Evolutionary conservation across 495 filamentous ascomycete genomes (phyloP).

Genomic region (Entonaema liquescens): DNA sequence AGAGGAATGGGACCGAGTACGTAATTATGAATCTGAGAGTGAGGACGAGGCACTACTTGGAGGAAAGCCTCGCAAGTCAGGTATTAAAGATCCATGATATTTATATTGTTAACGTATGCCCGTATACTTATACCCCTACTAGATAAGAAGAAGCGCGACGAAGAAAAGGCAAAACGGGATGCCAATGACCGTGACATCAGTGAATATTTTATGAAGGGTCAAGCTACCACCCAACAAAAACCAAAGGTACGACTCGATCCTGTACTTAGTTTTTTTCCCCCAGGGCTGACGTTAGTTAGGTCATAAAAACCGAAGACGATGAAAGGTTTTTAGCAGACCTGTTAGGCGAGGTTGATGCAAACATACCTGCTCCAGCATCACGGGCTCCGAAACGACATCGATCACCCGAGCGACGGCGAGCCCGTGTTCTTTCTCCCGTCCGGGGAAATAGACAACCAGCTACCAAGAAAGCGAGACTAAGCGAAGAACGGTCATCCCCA

Average conservation of each 20-base stretch:
- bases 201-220: conserved; percentile 88
- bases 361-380: conserved; percentile 67
- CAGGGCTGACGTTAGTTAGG: conserved; percentile 40
- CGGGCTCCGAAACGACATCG: conserved; percentile 69
- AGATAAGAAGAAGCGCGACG: conserved; percentile 89
- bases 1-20: conserved; percentile 90
- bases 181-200: conserved; percentile 90
- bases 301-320: conserved; percentile 79
- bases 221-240: conserved; percentile 71
- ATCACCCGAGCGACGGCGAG: conserved; percentile 77
- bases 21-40: conserved; percentile 73
- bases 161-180: conserved; percentile 85
- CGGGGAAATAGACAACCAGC: conserved; percentile 53
- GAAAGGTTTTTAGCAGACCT: conserved; percentile 84
- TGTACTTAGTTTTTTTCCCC: not conserved
- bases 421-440: conserved; percentile 81
- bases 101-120: not conserved
- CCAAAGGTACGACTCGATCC: conserved; percentile 68
- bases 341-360: conserved; percentile 87
- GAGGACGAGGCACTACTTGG: conserved; percentile 71
- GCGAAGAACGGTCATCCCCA: conserved; percentile 54
- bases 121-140: conserved; percentile 19
- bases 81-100: conserved; percentile 49
- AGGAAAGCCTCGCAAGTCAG: conserved; percentile 60
- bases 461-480: conserved; percentile 61